Conservation (phyloP, 1,284 basidiomycete species). For the Cutaneotrichosporon daszewskae region DNA sequence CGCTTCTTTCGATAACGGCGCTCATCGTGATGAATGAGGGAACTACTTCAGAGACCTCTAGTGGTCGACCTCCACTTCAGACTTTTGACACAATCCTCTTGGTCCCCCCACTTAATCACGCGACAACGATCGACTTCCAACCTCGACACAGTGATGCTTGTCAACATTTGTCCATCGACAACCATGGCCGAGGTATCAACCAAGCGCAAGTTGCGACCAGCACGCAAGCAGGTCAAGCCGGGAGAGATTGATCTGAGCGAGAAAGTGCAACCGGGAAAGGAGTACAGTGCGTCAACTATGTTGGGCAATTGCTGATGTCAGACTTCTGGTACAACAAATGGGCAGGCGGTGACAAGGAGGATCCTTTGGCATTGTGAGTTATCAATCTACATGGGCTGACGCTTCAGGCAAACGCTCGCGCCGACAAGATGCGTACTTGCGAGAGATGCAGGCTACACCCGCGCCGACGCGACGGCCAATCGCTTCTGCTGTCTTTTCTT, state of each 20-base stretch:
- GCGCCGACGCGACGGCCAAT: constrained; percentile 83
- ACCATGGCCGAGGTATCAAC: constrained; percentile 26
- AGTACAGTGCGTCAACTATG: constrained; percentile 66
- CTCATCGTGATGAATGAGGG: too few relatives aligned
- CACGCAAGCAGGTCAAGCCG: constrained; percentile 79
- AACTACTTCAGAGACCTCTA: too few relatives aligned
- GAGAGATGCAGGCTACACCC: constrained; percentile 83
- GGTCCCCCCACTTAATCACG: background rate
- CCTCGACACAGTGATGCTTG: too few relatives aligned
- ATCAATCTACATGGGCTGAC: constrained; percentile 1
- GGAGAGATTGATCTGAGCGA: constrained; percentile 85
- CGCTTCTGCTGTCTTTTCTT: constrained; percentile 95
- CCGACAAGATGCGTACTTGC: constrained; percentile 73
- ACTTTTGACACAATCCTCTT: background rate
- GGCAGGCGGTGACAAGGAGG: constrained; percentile 91
- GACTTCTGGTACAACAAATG: constrained; percentile 99
- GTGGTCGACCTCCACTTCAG: constrained; percentile 3
- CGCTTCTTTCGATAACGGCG: too few relatives aligned
- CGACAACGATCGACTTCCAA: too few relatives aligned
- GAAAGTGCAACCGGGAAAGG: constrained; percentile 83
- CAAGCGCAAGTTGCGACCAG: constrained; percentile 54
- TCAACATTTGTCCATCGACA: too few relatives aligned
- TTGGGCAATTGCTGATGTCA: constrained; percentile 40
- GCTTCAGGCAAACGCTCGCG: constrained; percentile 74
- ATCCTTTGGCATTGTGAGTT: constrained; percentile 80